Percentiles rank a stretch among this genome's conserved stretches.
Evolutionary conservation across 805 yeast genomes (phyloP).

Genomic region (Starmera amethionina): DNA sequence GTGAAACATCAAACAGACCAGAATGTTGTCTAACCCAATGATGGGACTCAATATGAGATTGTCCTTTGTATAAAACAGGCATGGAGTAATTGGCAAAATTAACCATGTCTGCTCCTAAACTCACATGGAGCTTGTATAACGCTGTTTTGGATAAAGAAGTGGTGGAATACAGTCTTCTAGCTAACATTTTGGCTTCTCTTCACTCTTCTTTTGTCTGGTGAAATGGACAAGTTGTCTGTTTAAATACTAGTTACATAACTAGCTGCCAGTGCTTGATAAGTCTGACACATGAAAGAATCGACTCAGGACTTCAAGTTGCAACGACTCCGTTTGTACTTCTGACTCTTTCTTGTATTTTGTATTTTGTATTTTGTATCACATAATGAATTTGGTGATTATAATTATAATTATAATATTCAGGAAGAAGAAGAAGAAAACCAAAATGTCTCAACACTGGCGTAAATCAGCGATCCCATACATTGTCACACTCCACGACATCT

Average conservation of each 20-base stretch:
- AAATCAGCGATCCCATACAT: constrained; percentile 16
- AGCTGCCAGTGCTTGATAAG: too few species aligned
- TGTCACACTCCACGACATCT: constrained; percentile 11
- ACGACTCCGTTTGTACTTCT: too few species aligned
- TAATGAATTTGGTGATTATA: too few species aligned
- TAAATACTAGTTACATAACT: too few species aligned
- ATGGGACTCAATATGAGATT: constrained; percentile 86
- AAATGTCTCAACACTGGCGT: constrained; percentile 12
- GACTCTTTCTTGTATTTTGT: too few species aligned
- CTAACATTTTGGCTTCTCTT: background rate
- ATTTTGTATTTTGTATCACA: too few species aligned
- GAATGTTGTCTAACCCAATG: constrained; percentile 84
- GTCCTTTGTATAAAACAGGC: constrained; percentile 87
- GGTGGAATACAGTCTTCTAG: constrained; percentile 20
- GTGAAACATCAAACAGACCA: constrained; percentile 94
- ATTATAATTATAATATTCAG: too few species aligned
- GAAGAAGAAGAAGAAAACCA: background rate
- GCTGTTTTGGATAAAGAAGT: constrained; percentile 52
- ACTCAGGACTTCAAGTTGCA: too few species aligned
- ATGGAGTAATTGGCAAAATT: constrained; percentile 94
- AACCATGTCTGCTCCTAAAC: constrained; percentile 81
- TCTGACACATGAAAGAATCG: too few species aligned
- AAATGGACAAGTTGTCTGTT: too few species aligned
- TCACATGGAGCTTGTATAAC: constrained; percentile 67
- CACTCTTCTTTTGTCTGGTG: too few species aligned